Conservation (phyloP, 2,329 filamentous ascomycete species). For the Grosmannia clavigera region DNA sequence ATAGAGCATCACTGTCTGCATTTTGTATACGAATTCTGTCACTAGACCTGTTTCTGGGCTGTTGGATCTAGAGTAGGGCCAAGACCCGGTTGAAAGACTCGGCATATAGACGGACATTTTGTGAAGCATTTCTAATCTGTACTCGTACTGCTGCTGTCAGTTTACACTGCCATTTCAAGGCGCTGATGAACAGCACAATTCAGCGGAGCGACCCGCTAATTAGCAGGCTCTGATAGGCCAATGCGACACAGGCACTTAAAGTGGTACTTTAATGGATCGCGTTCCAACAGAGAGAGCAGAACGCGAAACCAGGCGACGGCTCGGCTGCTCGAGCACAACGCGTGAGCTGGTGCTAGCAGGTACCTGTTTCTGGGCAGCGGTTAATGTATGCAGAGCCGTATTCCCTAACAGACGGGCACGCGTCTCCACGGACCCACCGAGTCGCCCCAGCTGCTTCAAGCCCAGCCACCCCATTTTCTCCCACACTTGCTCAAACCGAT, state of each 20-base stretch:
- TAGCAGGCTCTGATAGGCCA: not conserved
- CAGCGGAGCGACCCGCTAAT: not conserved
- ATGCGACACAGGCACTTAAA: not conserved
- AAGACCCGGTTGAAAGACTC: too few relatives aligned
- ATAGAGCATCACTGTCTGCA: not conserved
- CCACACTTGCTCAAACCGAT: not conserved
- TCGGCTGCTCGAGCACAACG: not conserved
- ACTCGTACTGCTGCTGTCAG: too few relatives aligned
- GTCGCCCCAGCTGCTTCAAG: not conserved
- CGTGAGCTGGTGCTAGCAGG: constrained; percentile 3
- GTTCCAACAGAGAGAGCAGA: not conserved
- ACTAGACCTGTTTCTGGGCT: too few relatives aligned
- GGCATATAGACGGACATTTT: too few relatives aligned
- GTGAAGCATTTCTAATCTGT: too few relatives aligned
- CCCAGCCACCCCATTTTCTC: constrained; percentile 8
- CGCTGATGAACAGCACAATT: too few relatives aligned
- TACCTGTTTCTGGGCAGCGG: not conserved
- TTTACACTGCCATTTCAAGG: too few relatives aligned
- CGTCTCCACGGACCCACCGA: constrained; percentile 5
- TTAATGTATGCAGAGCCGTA: not conserved
- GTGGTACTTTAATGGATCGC: not conserved
- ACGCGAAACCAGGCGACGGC: not conserved
- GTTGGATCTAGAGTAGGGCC: too few relatives aligned
- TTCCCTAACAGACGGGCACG: constrained; percentile 4
- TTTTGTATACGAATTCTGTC: not conserved